These are phyloP conservation scores for Oidiodendron maius DNA, from an alignment of 495 filamentous ascomycete species.

Conservation along the genomic window DNA sequence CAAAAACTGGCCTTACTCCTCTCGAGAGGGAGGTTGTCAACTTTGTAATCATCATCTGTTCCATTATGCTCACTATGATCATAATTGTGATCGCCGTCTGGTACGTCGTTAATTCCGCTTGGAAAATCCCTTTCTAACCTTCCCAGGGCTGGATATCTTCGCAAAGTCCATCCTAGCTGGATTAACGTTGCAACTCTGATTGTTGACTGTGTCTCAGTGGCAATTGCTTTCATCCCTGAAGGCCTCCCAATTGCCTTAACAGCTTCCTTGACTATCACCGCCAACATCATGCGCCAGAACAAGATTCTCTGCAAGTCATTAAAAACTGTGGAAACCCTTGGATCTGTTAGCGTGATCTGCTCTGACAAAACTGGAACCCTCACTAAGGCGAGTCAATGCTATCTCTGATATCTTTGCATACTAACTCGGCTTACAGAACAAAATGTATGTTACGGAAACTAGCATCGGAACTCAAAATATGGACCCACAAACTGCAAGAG, in stretches of 20 bases:
- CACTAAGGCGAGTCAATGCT: conserved; percentile 35
- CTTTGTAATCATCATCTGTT: conserved; percentile 59
- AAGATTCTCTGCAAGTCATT: conserved; percentile 29
- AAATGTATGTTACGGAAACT: conserved; percentile 55
- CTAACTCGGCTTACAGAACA: conserved; percentile 34
- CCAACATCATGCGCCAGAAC: conserved; percentile 29
- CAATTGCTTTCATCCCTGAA: conserved; percentile 70
- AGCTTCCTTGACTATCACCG: conserved; percentile 41
- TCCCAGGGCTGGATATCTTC: conserved; percentile 54
- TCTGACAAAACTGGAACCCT: conserved; percentile 53
- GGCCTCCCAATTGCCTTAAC: conserved; percentile 66
- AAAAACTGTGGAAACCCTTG: conserved; percentile 56
- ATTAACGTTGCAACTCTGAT: conserved; percentile 65
- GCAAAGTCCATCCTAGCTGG: conserved; percentile 51
- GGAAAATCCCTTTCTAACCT: background rate
- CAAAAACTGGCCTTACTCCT: conserved; percentile 54
- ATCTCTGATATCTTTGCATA: background rate
- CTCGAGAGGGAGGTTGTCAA: conserved; percentile 62
- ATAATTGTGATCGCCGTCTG: conserved; percentile 51
- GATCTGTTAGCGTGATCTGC: conserved; percentile 51
- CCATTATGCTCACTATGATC: conserved; percentile 49
- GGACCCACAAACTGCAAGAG: conserved; percentile 32
- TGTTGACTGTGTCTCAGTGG: conserved; percentile 59
- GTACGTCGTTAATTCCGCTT: conserved; percentile 26
- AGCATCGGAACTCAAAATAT: conserved; percentile 35